These are phyloP conservation scores for Kingdonia uniflora DNA, from an alignment of 164 flowering plant species.

Conservation along the genomic window DNA sequence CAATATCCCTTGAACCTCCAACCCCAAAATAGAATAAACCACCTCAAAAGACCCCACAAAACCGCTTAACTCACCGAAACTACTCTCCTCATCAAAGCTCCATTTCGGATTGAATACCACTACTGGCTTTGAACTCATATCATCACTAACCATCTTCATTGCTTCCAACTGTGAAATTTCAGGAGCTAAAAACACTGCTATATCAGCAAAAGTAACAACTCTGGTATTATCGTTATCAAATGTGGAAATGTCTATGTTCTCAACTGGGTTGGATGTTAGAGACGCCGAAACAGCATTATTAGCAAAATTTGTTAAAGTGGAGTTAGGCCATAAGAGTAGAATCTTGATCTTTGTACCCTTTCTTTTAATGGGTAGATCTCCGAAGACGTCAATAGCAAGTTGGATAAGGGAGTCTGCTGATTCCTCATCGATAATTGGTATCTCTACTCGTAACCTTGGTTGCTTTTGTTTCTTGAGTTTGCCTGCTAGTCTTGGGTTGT, in stretches of 20 bases:
- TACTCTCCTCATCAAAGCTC: constrained; percentile 57
- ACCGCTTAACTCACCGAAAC: constrained; percentile 38
- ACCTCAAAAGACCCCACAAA: constrained; percentile 71
- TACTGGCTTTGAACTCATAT: constrained; percentile 51
- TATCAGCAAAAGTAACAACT: constrained; percentile 41
- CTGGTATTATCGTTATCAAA: constrained; percentile 15
- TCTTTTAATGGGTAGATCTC: constrained; percentile 38
- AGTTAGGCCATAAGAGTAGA: constrained; percentile 50
- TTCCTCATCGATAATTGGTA: constrained; percentile 61
- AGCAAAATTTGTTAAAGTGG: constrained; percentile 28
- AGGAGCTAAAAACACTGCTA: constrained; percentile 56
- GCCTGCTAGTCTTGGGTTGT: constrained; percentile 58
- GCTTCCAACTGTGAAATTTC: constrained; percentile 32
- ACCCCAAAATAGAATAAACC: constrained; percentile 73
- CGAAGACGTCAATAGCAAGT: constrained; percentile 49
- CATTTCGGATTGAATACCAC: constrained; percentile 76
- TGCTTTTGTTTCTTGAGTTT: constrained; percentile 67
- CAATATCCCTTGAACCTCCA: constrained; percentile 68
- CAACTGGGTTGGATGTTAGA: constrained; percentile 16
- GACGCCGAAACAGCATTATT: constrained; percentile 11
- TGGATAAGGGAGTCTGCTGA: constrained; percentile 43
- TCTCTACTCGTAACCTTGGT: constrained; percentile 61
- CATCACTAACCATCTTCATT: constrained; percentile 29
- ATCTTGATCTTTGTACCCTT: constrained; percentile 39
- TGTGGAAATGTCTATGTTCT: constrained; percentile 32